Evolutionary conservation across 2,329 filamentous ascomycete genomes (phyloP), one percentile per base, ranked within the genome.

Genomic region (Plenodomus lindquistii): DNA sequence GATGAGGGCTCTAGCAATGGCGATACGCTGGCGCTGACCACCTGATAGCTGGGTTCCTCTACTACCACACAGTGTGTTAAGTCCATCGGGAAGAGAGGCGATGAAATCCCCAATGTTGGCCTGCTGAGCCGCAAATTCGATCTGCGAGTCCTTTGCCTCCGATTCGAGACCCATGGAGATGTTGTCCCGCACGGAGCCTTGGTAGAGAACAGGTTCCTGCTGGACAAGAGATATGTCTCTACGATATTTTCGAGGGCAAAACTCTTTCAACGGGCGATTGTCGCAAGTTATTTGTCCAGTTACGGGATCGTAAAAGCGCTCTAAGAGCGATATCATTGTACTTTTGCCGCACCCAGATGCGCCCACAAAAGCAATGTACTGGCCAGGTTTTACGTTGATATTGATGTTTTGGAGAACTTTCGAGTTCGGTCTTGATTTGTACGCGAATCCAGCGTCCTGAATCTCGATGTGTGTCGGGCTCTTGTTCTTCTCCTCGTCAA

Each of bases 201-300:
- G 91, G 74, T 97, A 99, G 0, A 99, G 77, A 0, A 93, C 96
- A 0, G 94, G 93, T 70, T 97, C 94, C 69, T 97, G 94, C 27
- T 88, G 91, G 13, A 99, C 93, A 9, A 99, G 85, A 0, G 93
- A 88, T 55, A 97, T 83, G 70, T 86, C 84, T 16, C 82, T 85
- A 43, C 94, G 87, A 75, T 97, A 97, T 46, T 92, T 85, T 72
- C 89, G 91, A 6, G 93, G 79, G 71, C 93, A 65, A 17, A 97
- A 77, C 3, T 78, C 79, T 48, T 84, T 85, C 61, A 97, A 89
- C 54, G 95, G 87, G 55, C 84, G 83, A 47, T 85, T 88, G 64
- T 97, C 92, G 20, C 96, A 80, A 50, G 83, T 89, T 39, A 99
- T 81, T 7, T 85, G 85, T 7, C 94, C 94, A 0, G 85, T 81